Base-by-base conservation (phyloP, 1,139 yeast genomes). In the Pneumocystis canis region DNA sequence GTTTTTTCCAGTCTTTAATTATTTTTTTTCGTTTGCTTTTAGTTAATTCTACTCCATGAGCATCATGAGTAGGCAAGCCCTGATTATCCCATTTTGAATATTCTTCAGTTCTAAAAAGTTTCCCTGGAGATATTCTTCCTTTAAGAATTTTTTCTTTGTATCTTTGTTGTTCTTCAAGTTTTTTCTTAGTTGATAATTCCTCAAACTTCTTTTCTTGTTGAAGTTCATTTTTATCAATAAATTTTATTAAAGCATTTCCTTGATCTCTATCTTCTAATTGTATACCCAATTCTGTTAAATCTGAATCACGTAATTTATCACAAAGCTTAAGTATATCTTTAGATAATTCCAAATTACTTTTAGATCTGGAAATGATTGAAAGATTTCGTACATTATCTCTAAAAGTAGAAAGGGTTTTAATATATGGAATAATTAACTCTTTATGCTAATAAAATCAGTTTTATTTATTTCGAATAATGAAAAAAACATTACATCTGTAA, bases 11-110 rank as follows among this genome's bases (percentile, higher is more conserved):
- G 71, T 81, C 86, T 75, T 92, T 92, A 66, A 78, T 74, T 68
- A 90, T 78, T 75, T 90, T 90, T 80, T 92, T 92, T 66, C 78
- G 78, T 78, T 84, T 83, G 72, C 96, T 87, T 77, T 92, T 92
- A 61, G 95, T 81, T 28, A 67, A 33, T 32, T 64, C 66, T n/a
- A 90, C 79, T 64, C 89, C 95, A 69, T 84, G 89, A 9, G 97
- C 98, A 18, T 82, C 82, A 71, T 83, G 84, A 0, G 83, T 78
- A 18, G 99, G 99, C 31, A 92, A 66, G 1, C 99, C 99, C 53
- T 79, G 75, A 37, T 80, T 90, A 71, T 92, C 97, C 87, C 94
- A 92, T 70, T 82, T 87, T 7, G 82, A 74, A 72, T 82, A 92
- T 63, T 80, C 77, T 2, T 68, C 73, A 64, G 81, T 81, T 70